Conservation (phyloP, 306 rosid genomes). For the Lathyrus tuberosus region DNA sequence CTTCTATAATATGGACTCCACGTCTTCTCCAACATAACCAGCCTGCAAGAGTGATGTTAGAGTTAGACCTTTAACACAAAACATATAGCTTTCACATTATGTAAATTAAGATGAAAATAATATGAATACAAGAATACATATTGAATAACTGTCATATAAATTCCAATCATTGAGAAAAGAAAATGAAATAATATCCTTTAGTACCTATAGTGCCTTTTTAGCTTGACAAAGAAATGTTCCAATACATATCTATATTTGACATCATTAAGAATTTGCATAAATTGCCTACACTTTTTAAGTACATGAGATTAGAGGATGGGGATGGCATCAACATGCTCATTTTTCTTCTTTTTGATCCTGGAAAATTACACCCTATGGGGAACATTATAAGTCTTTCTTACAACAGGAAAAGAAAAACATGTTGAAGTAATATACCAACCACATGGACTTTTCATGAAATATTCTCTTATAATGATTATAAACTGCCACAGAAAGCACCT, state of each 20-base stretch:
- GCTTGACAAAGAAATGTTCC: conserved; percentile 28
- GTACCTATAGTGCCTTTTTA: not conserved
- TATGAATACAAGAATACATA: conserved; percentile 8
- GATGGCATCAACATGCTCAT: conserved; percentile 2
- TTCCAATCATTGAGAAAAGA: conserved; percentile 20
- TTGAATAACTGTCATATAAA: not conserved
- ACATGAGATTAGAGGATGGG: conserved; percentile 24
- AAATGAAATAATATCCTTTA: not conserved
- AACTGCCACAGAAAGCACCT: conserved; percentile 97
- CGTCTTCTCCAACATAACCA: conserved; percentile 99
- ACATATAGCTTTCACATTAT: conserved; percentile 17
- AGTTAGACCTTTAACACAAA: conserved; percentile 28
- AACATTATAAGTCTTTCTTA: conserved; percentile 15
- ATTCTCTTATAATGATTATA: conserved; percentile 96
- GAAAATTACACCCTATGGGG: conserved; percentile 11
- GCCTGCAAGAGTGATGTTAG: conserved; percentile 63
- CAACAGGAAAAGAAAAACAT: conserved; percentile 16
- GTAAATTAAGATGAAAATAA: conserved; percentile 16
- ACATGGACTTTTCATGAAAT: conserved; percentile 61
- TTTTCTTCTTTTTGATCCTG: not conserved
- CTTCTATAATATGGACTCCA: conserved; percentile 92
- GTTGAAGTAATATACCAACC: conserved; percentile 56
- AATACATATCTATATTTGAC: conserved; percentile 9
- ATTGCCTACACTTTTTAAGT: conserved; percentile 10
- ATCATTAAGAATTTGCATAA: conserved; percentile 7